Evolutionary conservation across 192 early-diverging fungal genomes (phyloP), one percentile per base, ranked within the genome.

Genomic region (Chytriomyces confervae): DNA sequence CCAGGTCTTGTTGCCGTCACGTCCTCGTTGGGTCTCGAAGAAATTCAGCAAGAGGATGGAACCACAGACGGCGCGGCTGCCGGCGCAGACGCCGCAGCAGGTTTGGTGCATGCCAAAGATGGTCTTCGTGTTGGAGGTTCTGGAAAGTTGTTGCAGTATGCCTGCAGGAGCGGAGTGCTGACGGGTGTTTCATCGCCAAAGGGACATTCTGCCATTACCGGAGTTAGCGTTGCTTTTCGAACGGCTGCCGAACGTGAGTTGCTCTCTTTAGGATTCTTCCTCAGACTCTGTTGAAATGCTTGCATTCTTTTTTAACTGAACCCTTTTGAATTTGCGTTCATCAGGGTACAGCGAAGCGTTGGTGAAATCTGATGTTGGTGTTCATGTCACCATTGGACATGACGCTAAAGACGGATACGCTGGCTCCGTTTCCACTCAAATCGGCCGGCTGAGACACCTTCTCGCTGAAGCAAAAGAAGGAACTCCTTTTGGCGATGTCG

Each of bases 161-260:
- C 71, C 6, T 61, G 48, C 45, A 87, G 86, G 68, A 86, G 81
- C 18, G 91, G 93, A 64, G 81, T 95, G 7, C 73, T 91, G 44
- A 81, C 82, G n/a, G 84, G 83, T 45, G 84, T 94, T 62, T 88
- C 90, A 62, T 75, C 87, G 7, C 90, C 91, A 20, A 48, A 78
- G 20, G 84, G 89, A 3, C 27, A 69, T 20, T 86, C 86, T 6
- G 75, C 91, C 18, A 72, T 93, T n/a, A 76, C 79, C 29, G 94
- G 92, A 24, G 66, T 91, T 50, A 88, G 87, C 72, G 87, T 85
- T 78, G 90, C 89, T 10, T 95, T 94, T 83, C 81, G 87, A 44
- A 90, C 89, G 29, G 91, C 89, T 62, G 87, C 87, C 20, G 71
- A 86, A 43, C 74, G 84, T 81, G 76, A 85, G 67, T 78, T 67